Evolutionary conservation across 805 yeast genomes (phyloP), one percentile per base, ranked within the genome.

Genomic region (Nakazawaea wyomingensis): DNA sequence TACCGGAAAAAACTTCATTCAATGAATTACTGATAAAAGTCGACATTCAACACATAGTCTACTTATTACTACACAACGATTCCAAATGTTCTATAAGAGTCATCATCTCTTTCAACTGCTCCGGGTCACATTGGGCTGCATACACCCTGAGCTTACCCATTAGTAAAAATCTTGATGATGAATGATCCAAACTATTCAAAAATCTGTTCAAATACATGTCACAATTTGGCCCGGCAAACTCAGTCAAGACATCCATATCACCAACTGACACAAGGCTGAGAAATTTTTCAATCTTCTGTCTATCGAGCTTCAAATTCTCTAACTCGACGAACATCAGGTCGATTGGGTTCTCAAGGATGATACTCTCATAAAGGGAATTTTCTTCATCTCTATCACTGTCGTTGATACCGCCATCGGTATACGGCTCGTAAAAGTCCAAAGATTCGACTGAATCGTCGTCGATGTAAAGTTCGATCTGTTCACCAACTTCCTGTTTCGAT

Each of bases 251-350:
- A 9, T 32, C 22, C 5, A 17, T 8, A 32, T 17, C 20, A 32
- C 11, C 11, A 19, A 14, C 16, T 7, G 10, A 19, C 8, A 37
- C 14, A 8, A 37, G 14, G 2, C 17, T 19, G 5, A 37, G 5
- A 28, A 37, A 17, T 18, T 17, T 19, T 28, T 27, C 33, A 29
- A 37, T 37, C 14, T 29, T 37, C 16, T 27, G 19, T 28, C 40
- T 37, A 14, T 37, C 40, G 16, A 37, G 40, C 14, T 28, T 37
- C 26, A 28, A 37, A 8, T 18, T 6, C 13, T 17, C 33, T 17
- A 37, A 9, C 28, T 29, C 27, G 14, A 4, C 8, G 14, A 37
- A 4, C 9, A 7, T 4, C 4, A 13, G 31, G 8, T 28, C 27
- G 10, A 37, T 18, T 3, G 33, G 18, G 26, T 28, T 13, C 18